A percentile compares a stretch with the other conserved stretches of the same genome.
phyloP scores from a whole-genome alignment of 2,329 filamentous ascomycete genomes.

The Fusarium sp. region DNA sequence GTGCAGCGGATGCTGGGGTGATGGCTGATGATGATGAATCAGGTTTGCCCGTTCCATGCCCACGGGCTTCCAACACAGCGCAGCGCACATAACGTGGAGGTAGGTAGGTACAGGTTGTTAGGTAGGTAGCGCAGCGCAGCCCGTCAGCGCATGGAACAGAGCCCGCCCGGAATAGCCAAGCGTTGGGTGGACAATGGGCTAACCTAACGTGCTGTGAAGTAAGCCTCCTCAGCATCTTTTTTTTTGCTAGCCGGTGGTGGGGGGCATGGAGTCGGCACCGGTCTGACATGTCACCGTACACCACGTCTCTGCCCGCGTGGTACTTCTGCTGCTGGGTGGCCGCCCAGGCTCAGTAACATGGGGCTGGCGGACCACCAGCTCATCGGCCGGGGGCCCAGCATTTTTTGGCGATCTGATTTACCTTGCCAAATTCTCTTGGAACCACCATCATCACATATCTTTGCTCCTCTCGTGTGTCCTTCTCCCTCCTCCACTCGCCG shows the following conservation, averaged over 20 bases:
- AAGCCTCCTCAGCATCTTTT: conserved; percentile 31
- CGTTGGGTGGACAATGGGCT: conserved; percentile 16
- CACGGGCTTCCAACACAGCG: not conserved
- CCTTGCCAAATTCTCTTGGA: conserved; percentile 52
- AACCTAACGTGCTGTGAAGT: conserved; percentile 24
- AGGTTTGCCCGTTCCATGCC: not conserved
- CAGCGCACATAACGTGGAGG: no score
- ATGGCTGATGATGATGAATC: conserved; percentile 32
- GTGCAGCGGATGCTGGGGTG: conserved; percentile 12
- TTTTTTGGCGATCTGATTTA: conserved; percentile 50
- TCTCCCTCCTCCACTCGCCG: conserved; percentile 36
- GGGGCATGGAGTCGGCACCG: conserved; percentile 20
- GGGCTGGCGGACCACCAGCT: conserved; percentile 42
- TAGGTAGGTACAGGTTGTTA: no score
- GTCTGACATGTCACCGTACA: conserved; percentile 42
- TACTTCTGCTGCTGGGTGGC: conserved; percentile 38
- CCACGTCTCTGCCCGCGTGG: conserved; percentile 31
- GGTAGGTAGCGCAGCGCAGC: no score
- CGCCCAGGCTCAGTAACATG: conserved; percentile 43
- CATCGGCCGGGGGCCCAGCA: conserved; percentile 46
- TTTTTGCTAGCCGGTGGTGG: conserved; percentile 39
- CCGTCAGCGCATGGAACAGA: not conserved
- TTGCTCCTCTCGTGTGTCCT: conserved; percentile 26
- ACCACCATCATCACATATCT: conserved; percentile 50
- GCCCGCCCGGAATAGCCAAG: conserved; percentile 3